Percentiles rank a stretch among this genome's conserved stretches.
Conservation (phyloP, 108 stramenopile genomes). For the Cylindrotheca closterium region DNA sequence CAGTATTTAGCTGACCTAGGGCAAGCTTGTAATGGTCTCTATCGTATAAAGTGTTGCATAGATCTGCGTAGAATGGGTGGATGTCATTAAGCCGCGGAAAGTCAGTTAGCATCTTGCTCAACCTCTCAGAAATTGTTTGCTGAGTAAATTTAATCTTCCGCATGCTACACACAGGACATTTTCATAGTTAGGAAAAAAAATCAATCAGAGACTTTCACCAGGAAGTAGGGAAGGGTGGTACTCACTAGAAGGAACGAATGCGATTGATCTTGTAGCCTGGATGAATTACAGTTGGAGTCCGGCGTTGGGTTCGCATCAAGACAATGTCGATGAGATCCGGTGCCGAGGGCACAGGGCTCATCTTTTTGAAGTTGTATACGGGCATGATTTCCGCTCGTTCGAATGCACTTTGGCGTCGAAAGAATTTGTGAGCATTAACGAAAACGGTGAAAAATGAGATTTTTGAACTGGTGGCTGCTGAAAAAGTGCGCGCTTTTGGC, state of each 20-base stretch:
- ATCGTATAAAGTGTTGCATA: conserved; percentile 98
- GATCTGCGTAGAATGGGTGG: conserved; percentile 99
- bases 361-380: conserved; percentile 99
- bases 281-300: conserved; percentile 97
- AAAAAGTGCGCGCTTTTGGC: not conserved
- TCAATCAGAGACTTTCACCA: not conserved
- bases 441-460: not conserved
- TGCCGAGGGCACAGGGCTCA: conserved; percentile 94
- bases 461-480: not conserved
- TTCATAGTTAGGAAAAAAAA: too few species aligned
- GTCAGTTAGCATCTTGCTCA: conserved; percentile 89
- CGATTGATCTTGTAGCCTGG: conserved; percentile 98
- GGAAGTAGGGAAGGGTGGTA: conserved; percentile 8
- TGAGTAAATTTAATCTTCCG: conserved; percentile 99
- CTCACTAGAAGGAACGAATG: conserved; percentile 96
- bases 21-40: conserved; percentile 99
- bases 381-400: too few species aligned
- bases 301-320: conserved; percentile 92
- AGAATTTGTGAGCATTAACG: conserved; percentile 2
- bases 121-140: conserved; percentile 92
- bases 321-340: conserved; percentile 97
- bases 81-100: conserved; percentile 99
- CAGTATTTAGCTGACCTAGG: conserved; percentile 96
- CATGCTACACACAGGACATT: conserved; percentile 68
- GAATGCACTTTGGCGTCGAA: conserved; percentile 17